A percentile compares a stretch with the other conserved stretches of the same genome.
Evolutionary conservation across 352 stramenopile genomes (phyloP).

Genomic region (Thalassiosira hispida): DNA sequence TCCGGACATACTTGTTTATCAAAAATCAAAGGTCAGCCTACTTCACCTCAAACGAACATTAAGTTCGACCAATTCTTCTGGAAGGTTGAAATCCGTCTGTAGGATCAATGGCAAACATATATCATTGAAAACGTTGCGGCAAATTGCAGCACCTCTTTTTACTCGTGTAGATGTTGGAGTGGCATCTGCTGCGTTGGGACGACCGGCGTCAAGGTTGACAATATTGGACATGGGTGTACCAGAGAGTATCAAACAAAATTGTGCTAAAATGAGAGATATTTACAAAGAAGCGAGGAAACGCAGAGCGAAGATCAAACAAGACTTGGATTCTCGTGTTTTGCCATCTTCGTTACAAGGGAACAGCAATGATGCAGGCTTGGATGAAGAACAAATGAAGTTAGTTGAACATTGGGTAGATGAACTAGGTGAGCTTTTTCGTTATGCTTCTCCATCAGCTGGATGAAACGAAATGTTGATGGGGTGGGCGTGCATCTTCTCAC

Average conservation of each 20-base stretch:
- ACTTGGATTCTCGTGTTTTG: conserved; percentile 58
- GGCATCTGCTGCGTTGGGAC: conserved; percentile 61
- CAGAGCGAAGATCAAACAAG: conserved; percentile 55
- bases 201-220: conserved; percentile 45
- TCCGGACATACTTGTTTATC: conserved; percentile 25
- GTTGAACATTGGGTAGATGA: conserved; percentile 85
- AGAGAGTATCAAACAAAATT: conserved; percentile 35
- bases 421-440: conserved; percentile 60
- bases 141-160: conserved; percentile 64
- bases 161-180: conserved; percentile 69
- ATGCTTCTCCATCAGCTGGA: background rate
- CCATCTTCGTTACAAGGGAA: conserved; percentile 55
- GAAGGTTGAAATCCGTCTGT: conserved; percentile 72
- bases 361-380: conserved; percentile 16
- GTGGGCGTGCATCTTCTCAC: conserved; percentile 2
- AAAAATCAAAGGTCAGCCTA: background rate
- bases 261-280: conserved; percentile 31
- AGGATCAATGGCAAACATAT: conserved; percentile 69
- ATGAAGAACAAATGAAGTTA: conserved; percentile 72
- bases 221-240: conserved; percentile 77
- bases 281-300: conserved; percentile 56
- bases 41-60: conserved; percentile 42
- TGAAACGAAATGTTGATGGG: conserved; percentile 16
- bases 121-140: conserved; percentile 65
- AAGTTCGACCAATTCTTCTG: background rate